Conservation (phyloP, 495 filamentous ascomycete genomes). For the Lepraria neglecta region DNA sequence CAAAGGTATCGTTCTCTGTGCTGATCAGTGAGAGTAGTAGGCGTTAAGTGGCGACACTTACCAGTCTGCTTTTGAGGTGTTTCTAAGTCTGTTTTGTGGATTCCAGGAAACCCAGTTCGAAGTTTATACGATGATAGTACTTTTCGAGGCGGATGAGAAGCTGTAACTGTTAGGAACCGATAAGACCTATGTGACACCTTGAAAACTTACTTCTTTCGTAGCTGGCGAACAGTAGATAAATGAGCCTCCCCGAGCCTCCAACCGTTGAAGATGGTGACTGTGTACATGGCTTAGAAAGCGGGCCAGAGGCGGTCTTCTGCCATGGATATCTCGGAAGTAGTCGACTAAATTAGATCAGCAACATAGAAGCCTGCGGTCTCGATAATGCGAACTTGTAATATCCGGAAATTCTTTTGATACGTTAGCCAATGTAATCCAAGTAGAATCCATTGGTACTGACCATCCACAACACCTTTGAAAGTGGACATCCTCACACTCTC, state of each 20-base stretch:
- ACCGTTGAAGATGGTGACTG: conserved; percentile 79
- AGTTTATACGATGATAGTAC: conserved; percentile 72
- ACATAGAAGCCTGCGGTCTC: neutral
- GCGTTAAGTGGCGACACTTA: conserved; percentile 26
- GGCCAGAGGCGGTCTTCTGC: conserved; percentile 58
- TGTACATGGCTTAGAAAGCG: conserved; percentile 94
- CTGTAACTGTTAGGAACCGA: conserved; percentile 31
- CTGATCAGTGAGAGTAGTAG: neutral
- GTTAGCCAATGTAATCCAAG: conserved; percentile 21
- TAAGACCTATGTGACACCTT: neutral
- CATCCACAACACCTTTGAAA: conserved; percentile 64
- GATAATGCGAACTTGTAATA: conserved; percentile 48
- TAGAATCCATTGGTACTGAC: conserved; percentile 33
- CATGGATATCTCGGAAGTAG: conserved; percentile 63
- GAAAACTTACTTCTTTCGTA: conserved; percentile 60
- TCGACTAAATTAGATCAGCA: conserved; percentile 51
- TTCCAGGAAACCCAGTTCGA: conserved; percentile 70
- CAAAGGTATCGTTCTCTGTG: conserved; percentile 71
- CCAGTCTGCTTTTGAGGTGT: conserved; percentile 64
- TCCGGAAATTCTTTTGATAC: conserved; percentile 56
- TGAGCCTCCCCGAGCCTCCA: conserved; percentile 67
- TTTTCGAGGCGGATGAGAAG: conserved; percentile 67
- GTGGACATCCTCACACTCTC: conserved; percentile 58
- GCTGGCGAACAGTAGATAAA: conserved; percentile 88
- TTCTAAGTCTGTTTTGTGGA: conserved; percentile 60